Base-by-base conservation (phyloP, 176 grass and related monocot species). In the Rhipidocladum racemiflorum region DNA sequence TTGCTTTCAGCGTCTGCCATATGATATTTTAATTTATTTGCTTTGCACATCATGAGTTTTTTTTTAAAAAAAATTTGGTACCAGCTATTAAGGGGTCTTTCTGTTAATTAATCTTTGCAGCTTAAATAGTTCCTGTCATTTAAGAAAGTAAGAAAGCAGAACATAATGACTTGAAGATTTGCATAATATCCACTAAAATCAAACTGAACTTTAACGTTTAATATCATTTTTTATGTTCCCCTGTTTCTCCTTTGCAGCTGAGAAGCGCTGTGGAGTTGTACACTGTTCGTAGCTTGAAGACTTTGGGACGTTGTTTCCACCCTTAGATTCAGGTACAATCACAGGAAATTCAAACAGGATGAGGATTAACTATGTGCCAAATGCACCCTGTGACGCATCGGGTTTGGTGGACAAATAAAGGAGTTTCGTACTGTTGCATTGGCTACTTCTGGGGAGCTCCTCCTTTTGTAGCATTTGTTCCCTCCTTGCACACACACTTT, bases 341-440 rank as follows among this genome's bases (percentile, higher is more conserved):
- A 72, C 45, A 27, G 18, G 66, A 46, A 83, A 30, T 74, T 72
- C 45, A 38, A 65, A 65, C 11, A 74, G 76, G 77, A 39, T 36
- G 17, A 30, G 30, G 74, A 57, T 39, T 73, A 84, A 45, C 75
- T 74, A 79, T 60, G 69, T 66, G 83, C 28, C 80, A 66, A 61
- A 81, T 69, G 87, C 61, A 27, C 24, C 48, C 17, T 17, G 35
- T 76, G 77, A 55, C 56, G 68, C 82, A 51, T 45, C 55, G 77
- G 75, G 83, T 81, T 89, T 69, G 54, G 64, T 85, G 77, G 44
- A 29, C 76, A 80, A 53, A 68, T 89, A 81, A 76, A 81, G 61
- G 48, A 16, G 48, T 10, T 76, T 68, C 15, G 53, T 76, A 67
- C 64, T 71, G 65, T 77, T 81, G 35, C 77, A 45, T 79, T 75